A percentile compares a stretch with the other conserved stretches of the same genome.
These are phyloP conservation scores for Ilyonectria sp. DNA, from an alignment of 2,329 filamentous ascomycete genomes.

Conservation along the genomic window DNA sequence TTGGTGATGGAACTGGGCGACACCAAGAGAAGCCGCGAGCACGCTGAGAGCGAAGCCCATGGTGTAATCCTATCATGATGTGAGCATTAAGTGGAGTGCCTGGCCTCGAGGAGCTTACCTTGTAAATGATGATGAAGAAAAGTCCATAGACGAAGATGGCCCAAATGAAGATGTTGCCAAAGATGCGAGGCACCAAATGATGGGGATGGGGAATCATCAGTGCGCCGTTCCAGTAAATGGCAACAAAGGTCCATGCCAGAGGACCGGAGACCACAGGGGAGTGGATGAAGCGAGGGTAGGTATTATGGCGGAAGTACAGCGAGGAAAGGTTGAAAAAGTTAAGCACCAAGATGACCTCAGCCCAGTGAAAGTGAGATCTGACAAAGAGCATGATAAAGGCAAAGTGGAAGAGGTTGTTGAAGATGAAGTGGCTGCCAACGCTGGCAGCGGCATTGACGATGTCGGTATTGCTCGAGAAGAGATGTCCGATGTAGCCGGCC, in stretches of 20 bases:
- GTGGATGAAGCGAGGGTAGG: constrained; percentile 82
- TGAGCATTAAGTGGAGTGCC: constrained; percentile 31
- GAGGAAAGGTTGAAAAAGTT: constrained; percentile 87
- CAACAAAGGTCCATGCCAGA: constrained; percentile 87
- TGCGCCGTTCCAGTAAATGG: constrained; percentile 91
- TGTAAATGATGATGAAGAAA: constrained; percentile 82
- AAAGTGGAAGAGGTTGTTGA: constrained; percentile 87
- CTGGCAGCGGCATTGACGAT: constrained; percentile 79
- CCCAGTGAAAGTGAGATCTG: constrained; percentile 80
- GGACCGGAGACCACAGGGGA: constrained; percentile 82
- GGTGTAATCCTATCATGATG: constrained; percentile 70
- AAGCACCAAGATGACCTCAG: constrained; percentile 81
- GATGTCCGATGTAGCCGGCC: constrained; percentile 80
- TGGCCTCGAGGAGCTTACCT: constrained; percentile 62
- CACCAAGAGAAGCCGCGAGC: constrained; percentile 80
- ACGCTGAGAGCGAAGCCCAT: constrained; percentile 86
- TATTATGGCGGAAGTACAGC: constrained; percentile 85
- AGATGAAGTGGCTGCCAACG: constrained; percentile 87
- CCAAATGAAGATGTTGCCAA: constrained; percentile 93
- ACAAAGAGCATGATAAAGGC: constrained; percentile 89
- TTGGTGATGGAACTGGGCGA: constrained; percentile 82
- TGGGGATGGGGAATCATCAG: constrained; percentile 81
- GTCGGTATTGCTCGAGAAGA: constrained; percentile 78
- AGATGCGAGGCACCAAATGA: constrained; percentile 78
- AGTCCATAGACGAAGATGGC: constrained; percentile 81